Percentiles rank a stretch among this genome's conserved stretches.
phyloP scores from a whole-genome alignment of 805 yeast genomes.

The Clavispora vitiphila region DNA sequence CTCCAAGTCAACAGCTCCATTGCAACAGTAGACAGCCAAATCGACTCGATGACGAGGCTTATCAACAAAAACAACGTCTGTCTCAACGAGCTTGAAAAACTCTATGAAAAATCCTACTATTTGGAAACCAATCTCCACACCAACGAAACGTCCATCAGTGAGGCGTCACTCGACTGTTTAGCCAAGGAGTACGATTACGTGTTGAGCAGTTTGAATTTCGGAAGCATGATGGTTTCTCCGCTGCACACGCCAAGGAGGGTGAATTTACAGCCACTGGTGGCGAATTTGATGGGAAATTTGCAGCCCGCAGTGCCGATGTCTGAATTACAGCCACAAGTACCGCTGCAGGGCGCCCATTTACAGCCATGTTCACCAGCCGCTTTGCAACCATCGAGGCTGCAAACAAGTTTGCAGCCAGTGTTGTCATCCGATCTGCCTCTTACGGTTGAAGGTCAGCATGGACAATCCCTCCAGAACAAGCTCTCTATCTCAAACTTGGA shows the following conservation, averaged over 20 bases:
- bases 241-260: not conserved
- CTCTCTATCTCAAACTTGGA: slow-evolving; percentile 33
- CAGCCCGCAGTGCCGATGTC: not conserved
- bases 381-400: too few species aligned
- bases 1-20: slow-evolving; percentile 17
- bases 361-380: too few species aligned
- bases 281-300: not conserved
- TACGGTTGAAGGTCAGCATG: too few species aligned
- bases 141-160: slow-evolving; percentile 31
- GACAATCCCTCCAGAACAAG: slow-evolving; percentile 11
- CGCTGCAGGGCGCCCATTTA: too few species aligned
- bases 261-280: not conserved
- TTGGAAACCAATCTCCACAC: slow-evolving; percentile 29
- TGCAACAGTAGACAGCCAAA: slow-evolving; percentile 22
- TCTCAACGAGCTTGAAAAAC: slow-evolving; percentile 23
- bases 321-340: slow-evolving; percentile 1
- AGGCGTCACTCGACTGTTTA: slow-evolving; percentile 25
- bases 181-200: slow-evolving; percentile 24
- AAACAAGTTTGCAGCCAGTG: too few species aligned
- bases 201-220: slow-evolving; percentile 9
- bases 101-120: slow-evolving; percentile 27
- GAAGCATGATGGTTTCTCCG: slow-evolving; percentile 3
- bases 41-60: slow-evolving; percentile 23
- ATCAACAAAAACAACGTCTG: slow-evolving; percentile 19
- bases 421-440: too few species aligned